Base-by-base conservation (phyloP, 768 basidiomycete genomes). In the Cantharellus cinnabarinus region DNA sequence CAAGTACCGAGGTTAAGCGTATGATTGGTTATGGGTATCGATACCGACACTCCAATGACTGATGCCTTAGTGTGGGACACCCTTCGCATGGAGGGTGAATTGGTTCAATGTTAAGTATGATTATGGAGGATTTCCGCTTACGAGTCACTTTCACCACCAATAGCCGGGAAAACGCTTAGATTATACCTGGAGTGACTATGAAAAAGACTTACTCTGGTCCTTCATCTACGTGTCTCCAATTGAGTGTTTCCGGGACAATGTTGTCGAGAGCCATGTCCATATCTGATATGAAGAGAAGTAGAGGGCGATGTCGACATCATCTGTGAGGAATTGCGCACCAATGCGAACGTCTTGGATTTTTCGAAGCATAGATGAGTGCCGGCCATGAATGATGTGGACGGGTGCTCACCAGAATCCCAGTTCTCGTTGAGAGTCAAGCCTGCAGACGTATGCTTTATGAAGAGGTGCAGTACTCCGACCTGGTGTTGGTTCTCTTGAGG, bases 211-310 rank as follows among this genome's bases (percentile, higher is more conserved):
- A 90, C 89, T 94, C 90, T 52, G 82, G 85, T 29, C 89, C 90
- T 73, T 97, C 91, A 67, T 90, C 89, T 0, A 81, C 87, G 68
- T 95, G 91, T 42, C 73, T 72, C 89, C 90, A 94, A 57, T 78
- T 70, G 10, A 93, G 72, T 10, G 67, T 75, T 67, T 95, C 90
- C 0, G 91, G 91, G 0, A 97, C 89, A 60, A 95, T 80, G 39
- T 71, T 76, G 70, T 95, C 91, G 20, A 95, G 72, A 3, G 88
- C 87, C 88, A 93, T 94, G 65, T 88, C 82, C 90, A 95, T 93
- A 67, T 95, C 91, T 86, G 61, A 60, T 10, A 29, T 48, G 44
- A 29, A 48, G 20, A 29, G 20, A 29, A 29, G 20, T 29, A 29
- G 20, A 29, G 20, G 20, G 20, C 20, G 20, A 29, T 29, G 20